A percentile compares a stretch with the other conserved stretches of the same genome.
Evolutionary conservation across 1,284 basidiomycete genomes (phyloP).

Genomic region (Ganoderma lucidum): DNA sequence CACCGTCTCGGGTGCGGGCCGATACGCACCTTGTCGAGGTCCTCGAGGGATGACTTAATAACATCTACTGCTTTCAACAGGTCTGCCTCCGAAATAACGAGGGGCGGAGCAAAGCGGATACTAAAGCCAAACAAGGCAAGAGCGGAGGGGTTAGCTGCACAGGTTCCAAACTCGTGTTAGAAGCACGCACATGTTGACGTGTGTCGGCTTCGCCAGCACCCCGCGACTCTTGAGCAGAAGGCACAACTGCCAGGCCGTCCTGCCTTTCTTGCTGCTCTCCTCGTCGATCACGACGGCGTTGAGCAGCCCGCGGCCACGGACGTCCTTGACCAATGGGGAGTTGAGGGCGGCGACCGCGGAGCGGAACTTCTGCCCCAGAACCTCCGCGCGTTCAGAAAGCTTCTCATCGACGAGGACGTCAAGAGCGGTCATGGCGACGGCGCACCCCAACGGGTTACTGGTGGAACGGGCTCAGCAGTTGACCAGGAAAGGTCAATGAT

Average conservation of each 20-base stretch:
- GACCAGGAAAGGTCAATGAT: conserved; percentile 1
- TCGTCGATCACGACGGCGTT: conserved; percentile 97
- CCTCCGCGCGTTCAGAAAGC: conserved; percentile 80
- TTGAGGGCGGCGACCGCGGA: conserved; percentile 68
- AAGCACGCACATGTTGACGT: conserved; percentile 80
- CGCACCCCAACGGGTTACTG: conserved; percentile 95
- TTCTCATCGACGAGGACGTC: conserved; percentile 90
- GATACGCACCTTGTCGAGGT: conserved; percentile 81
- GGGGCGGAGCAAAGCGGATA: conserved; percentile 94
- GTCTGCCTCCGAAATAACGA: conserved; percentile 92
- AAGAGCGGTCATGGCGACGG: conserved; percentile 92
- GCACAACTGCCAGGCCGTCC: conserved; percentile 97
- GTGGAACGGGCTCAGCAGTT: conserved; percentile 6
- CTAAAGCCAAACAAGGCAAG: conserved; percentile 47
- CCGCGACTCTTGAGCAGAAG: conserved; percentile 91
- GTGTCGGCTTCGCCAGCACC: conserved; percentile 95
- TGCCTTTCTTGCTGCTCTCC: conserved; percentile 73
- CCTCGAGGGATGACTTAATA: conserved; percentile 80
- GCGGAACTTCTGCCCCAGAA: conserved; percentile 87
- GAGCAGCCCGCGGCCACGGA: conserved; percentile 89
- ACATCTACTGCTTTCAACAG: conserved; percentile 78
- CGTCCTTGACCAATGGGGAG: conserved; percentile 74
- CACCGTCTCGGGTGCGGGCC: not conserved
- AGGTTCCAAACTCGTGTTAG: conserved; percentile 7
- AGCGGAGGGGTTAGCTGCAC: conserved; percentile 12